Conservation (phyloP, 1,284 basidiomycete species). For the Stereum hirsutum region DNA sequence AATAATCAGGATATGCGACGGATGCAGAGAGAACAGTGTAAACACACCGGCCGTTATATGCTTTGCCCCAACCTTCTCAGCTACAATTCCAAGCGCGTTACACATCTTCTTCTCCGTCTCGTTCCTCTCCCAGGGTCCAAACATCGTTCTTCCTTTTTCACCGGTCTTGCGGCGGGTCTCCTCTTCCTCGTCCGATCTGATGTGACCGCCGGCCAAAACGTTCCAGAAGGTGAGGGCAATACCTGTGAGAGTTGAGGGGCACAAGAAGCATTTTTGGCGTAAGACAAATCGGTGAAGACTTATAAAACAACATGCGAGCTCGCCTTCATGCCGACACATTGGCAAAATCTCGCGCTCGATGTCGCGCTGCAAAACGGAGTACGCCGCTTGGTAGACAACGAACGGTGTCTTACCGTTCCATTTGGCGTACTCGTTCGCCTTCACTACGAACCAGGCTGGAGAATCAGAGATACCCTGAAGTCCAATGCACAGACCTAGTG, state of each 20-base stretch:
- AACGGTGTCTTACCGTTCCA: conserved; percentile 38
- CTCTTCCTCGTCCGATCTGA: conserved; percentile 27
- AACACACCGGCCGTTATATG: conserved; percentile 19
- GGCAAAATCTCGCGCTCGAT: conserved; percentile 46
- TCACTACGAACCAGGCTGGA: conserved; percentile 29
- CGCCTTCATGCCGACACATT: conserved; percentile 34
- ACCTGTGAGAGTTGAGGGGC: conserved; percentile 11
- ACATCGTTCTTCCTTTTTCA: conserved; percentile 9
- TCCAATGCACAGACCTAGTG: not conserved
- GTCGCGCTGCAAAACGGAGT: conserved; percentile 37
- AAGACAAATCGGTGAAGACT: no score
- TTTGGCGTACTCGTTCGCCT: conserved; percentile 25
- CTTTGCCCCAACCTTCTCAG: conserved; percentile 28
- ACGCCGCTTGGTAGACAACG: conserved; percentile 43
- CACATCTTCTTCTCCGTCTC: conserved; percentile 12
- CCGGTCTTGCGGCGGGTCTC: conserved; percentile 10
- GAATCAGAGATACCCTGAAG: conserved; percentile 18
- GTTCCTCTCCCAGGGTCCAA: conserved; percentile 12
- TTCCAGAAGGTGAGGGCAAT: conserved; percentile 33
- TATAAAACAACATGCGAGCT: no score
- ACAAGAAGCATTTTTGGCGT: not conserved
- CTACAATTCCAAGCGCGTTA: conserved; percentile 21
- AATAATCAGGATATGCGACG: no score
- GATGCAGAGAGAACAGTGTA: no score
- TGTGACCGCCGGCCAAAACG: conserved; percentile 26